Percentiles rank a stretch among this genome's conserved stretches.
Conservation (phyloP, 192 early-diverging fungal genomes). For the Allomyces javanicus region DNA sequence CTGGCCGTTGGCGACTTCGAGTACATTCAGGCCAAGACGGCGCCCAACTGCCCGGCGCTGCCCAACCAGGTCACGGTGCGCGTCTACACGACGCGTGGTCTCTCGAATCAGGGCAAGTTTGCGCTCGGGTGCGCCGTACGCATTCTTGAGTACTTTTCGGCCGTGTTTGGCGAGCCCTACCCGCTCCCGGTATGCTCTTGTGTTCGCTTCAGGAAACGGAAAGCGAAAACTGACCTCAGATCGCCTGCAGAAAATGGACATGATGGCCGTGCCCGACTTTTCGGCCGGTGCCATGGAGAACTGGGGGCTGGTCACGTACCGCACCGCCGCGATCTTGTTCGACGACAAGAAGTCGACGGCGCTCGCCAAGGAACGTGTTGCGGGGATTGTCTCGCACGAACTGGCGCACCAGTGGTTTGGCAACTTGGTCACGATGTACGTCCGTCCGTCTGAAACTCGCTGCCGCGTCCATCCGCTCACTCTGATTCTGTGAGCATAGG, state of each 20-base stretch:
- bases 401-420: slow-evolving; percentile 74
- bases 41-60: slow-evolving; percentile 16
- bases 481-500: too few relatives aligned
- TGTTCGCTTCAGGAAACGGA: slow-evolving; percentile 1
- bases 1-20: slow-evolving; percentile 60
- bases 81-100: slow-evolving; percentile 44
- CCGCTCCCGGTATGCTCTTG: slow-evolving; percentile 27
- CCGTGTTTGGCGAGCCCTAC: slow-evolving; percentile 50
- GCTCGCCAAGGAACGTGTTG: slow-evolving; percentile 37
- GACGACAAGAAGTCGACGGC: slow-evolving; percentile 29
- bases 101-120: slow-evolving; percentile 43
- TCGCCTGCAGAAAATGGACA: slow-evolving; percentile 47
- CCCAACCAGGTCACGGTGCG: slow-evolving; percentile 28
- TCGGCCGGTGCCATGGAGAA: slow-evolving; percentile 69
- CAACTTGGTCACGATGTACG: slow-evolving; percentile 60
- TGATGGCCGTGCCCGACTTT: slow-evolving; percentile 63
- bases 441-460: too few relatives aligned
- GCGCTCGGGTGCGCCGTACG: slow-evolving; percentile 45
- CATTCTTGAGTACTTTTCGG: slow-evolving; percentile 47
- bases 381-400: slow-evolving; percentile 58
- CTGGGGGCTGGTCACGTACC: slow-evolving; percentile 68
- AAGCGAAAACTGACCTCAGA: too few relatives aligned
- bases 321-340: slow-evolving; percentile 44
- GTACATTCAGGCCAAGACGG: slow-evolving; percentile 41
- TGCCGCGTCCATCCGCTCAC: too few relatives aligned